These are phyloP conservation scores for Lachancea lanzarotensis DNA, from an alignment of 805 yeast species.

Conservation along the genomic window DNA sequence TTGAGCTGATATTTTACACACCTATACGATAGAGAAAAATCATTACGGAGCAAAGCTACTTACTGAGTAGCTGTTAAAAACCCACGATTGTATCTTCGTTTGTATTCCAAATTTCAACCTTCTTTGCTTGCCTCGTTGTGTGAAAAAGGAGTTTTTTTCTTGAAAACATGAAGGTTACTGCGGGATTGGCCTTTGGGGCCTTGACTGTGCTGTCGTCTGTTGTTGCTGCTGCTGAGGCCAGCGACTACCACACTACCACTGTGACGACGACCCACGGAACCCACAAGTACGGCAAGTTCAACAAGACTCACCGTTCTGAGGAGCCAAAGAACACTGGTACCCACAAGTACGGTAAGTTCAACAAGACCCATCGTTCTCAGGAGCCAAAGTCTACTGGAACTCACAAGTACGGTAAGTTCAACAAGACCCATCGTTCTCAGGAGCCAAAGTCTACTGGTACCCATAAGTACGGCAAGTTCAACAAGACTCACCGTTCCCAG, in stretches of 20 bases:
- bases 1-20: background rate
- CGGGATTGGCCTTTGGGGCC: constrained; percentile 37
- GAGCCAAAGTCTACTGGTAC: constrained; percentile 44
- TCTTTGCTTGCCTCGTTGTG: background rate
- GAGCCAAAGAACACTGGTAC: constrained; percentile 41
- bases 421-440: constrained; percentile 41
- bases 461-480: constrained; percentile 51
- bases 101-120: background rate
- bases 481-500: constrained; percentile 34
- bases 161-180: constrained; percentile 35
- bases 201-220: constrained; percentile 34
- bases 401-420: constrained; percentile 51
- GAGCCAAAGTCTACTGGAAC: constrained; percentile 40
- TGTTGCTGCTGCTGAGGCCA: constrained; percentile 30
- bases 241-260: constrained; percentile 43
- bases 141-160: background rate
- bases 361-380: constrained; percentile 33
- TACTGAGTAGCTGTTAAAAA: no score
- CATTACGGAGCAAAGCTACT: no score
- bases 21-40: no score
- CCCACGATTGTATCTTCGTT: no score
- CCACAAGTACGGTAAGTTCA: constrained; percentile 51
- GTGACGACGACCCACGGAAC: constrained; percentile 38
- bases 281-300: constrained; percentile 47
- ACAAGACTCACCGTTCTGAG: constrained; percentile 35